A percentile compares a stretch with the other conserved stretches of the same genome.
Evolutionary conservation across 106 monocot species (phyloP).

Genomic region (Xerophyta viscosa): DNA sequence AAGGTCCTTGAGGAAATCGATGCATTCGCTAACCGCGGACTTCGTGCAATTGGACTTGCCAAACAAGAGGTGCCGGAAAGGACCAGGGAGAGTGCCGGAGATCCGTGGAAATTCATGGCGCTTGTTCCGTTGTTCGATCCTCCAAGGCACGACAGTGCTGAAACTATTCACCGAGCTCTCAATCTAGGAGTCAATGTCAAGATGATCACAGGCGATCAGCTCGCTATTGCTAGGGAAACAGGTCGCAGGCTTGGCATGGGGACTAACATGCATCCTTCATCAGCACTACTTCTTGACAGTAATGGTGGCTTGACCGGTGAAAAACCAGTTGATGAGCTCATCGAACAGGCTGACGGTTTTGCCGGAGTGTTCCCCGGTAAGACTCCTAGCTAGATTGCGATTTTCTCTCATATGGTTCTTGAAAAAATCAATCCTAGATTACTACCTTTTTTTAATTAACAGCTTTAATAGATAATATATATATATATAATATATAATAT

Average conservation of each 20-base stretch:
- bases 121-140: constrained; percentile 58
- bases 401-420: no score
- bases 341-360: constrained; percentile 61
- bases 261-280: constrained; percentile 65
- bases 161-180: constrained; percentile 56
- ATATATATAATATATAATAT: no score
- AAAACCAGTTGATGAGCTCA: constrained; percentile 51
- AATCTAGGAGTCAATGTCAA: constrained; percentile 63
- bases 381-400: no score
- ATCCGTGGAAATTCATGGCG: constrained; percentile 51
- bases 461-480: no score
- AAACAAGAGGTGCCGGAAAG: constrained; percentile 44
- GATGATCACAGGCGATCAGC: constrained; percentile 76
- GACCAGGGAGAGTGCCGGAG: constrained; percentile 43
- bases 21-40: constrained; percentile 43
- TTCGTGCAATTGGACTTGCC: constrained; percentile 42
- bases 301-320: constrained; percentile 19
- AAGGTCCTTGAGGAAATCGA: constrained; percentile 36
- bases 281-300: constrained; percentile 41
- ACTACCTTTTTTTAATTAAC: no score
- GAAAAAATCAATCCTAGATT: no score
- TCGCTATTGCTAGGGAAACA: constrained; percentile 63
- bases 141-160: constrained; percentile 61
- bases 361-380: constrained; percentile 62
- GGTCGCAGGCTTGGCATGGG: constrained; percentile 64